Conservation (phyloP, 2,329 filamentous ascomycete genomes). For the Amauroascus niger region DNA sequence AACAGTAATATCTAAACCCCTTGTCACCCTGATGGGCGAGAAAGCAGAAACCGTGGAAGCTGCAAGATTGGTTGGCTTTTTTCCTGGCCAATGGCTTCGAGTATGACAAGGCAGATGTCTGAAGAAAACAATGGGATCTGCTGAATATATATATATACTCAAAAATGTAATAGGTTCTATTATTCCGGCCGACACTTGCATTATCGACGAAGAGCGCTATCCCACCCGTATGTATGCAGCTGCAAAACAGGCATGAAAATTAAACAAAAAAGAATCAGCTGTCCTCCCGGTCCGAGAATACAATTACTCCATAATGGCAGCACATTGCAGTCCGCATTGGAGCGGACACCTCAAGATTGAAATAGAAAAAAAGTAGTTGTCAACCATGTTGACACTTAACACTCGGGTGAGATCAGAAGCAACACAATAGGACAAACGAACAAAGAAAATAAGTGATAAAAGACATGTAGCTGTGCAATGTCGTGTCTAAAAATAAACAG, state of each 20-base stretch:
- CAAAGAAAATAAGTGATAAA: not conserved
- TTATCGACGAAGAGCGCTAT: not conserved
- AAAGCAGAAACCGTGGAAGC: too few species aligned
- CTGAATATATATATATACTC: not conserved
- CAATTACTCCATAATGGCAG: not conserved
- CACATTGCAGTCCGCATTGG: not conserved
- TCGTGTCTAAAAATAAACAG: constrained; percentile 3
- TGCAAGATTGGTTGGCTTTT: too few species aligned
- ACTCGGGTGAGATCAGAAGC: not conserved
- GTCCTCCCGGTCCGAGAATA: not conserved
- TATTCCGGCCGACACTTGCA: not conserved
- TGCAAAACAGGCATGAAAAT: not conserved
- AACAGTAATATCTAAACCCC: too few species aligned
- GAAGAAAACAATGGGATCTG: not conserved
- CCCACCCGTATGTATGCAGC: not conserved
- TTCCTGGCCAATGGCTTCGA: too few species aligned
- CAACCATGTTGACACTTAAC: not conserved
- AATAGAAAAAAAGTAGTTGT: not conserved
- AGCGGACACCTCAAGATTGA: not conserved
- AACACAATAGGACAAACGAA: not conserved
- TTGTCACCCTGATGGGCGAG: too few species aligned
- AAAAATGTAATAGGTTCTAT: not conserved
- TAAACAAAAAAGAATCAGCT: not conserved
- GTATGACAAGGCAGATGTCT: too few species aligned
- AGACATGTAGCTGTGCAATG: not conserved